Percentiles rank a stretch among this genome's conserved stretches.
Evolutionary conservation across 257 asterid species (phyloP).

Genomic region (Hygrophila difformis): DNA sequence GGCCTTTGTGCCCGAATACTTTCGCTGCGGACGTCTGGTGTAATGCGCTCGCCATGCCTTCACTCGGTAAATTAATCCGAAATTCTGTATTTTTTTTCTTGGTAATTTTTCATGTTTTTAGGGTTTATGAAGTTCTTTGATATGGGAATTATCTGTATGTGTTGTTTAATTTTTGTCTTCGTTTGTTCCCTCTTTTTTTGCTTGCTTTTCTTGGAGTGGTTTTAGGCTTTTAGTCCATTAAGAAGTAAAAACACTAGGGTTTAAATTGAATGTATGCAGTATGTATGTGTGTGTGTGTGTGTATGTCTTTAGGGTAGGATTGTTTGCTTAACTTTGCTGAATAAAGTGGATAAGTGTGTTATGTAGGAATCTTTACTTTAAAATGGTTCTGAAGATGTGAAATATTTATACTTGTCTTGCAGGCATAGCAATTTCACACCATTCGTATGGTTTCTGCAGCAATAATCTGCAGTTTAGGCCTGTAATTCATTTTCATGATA

Average conservation of each 20-base stretch:
- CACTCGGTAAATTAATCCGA: constrained; percentile 38
- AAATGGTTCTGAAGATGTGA: constrained; percentile 10
- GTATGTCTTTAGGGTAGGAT: too few species aligned
- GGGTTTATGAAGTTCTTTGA: too few species aligned
- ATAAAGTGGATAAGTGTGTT: background rate
- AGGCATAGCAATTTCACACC: constrained; percentile 80
- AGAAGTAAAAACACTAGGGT: too few species aligned
- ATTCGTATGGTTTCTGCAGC: constrained; percentile 61
- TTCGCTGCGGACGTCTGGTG: too few species aligned
- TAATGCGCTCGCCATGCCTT: constrained; percentile 98
- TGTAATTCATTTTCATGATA: constrained; percentile 24
- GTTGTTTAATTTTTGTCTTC: too few species aligned
- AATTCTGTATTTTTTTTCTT: constrained; percentile 1
- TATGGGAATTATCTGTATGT: background rate
- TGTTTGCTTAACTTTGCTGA: background rate
- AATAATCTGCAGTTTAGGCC: constrained; percentile 40
- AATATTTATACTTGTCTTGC: constrained; percentile 28
- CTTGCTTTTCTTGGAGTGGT: too few species aligned
- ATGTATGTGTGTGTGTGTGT: too few species aligned
- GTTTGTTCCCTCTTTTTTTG: too few species aligned
- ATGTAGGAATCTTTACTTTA: background rate
- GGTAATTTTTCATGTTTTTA: background rate
- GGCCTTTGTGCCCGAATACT: too few species aligned
- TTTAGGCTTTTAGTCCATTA: too few species aligned
- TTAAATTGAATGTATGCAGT: background rate